Evolutionary conservation across 352 stramenopile genomes (phyloP), one percentile per base, ranked within the genome.

Genomic region (Blastocystis sp.): DNA sequence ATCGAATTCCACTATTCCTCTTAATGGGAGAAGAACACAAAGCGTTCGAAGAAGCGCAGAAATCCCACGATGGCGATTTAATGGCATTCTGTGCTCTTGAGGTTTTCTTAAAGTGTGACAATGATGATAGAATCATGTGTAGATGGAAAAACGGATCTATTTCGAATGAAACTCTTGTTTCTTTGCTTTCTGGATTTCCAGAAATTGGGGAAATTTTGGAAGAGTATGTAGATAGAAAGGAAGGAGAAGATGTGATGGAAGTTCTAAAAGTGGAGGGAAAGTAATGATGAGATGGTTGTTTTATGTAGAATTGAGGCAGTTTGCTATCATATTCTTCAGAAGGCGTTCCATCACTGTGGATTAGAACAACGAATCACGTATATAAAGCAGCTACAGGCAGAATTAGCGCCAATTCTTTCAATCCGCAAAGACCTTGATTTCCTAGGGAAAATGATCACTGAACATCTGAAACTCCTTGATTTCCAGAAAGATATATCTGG

Each of bases 341-440:
- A 37, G n/a, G 70, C 70, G 26, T 80, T 80, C 41, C 26, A 62
- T 37, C 39, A 62, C 5, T 61, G 70, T 15, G 55, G 26, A 4
- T 61, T 80, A 18, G 70, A 80, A 8, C 39, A 62, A 18, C 39
- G 70, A 64, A 63, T 80, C 8, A 5, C 23, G 50, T 63, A 47
- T 29, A 13, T 80, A 50, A 80, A 80, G 43, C 20, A 80, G 18
- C 43, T 80, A 2, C 47, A 80, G 8, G 7, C 41, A 41, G 26
- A 47, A n/a, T 1, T 80, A 2, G 6, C 41, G 8, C 20, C 47
- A 15, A 34, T 63, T 39, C 37, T 63, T 4, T 63, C 70, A 7
- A 34, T 63, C 3, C 39, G 70, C 8, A 80, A 80, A 47, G 70
- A 80, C 9, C n/a, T 80, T 15, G 70, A 80, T 26, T 80, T 80